Percentiles rank a stretch among this genome's conserved stretches.
These are phyloP conservation scores for Penicillium sp. DNA, from an alignment of 2,329 filamentous ascomycete genomes.

Conservation along the genomic window DNA sequence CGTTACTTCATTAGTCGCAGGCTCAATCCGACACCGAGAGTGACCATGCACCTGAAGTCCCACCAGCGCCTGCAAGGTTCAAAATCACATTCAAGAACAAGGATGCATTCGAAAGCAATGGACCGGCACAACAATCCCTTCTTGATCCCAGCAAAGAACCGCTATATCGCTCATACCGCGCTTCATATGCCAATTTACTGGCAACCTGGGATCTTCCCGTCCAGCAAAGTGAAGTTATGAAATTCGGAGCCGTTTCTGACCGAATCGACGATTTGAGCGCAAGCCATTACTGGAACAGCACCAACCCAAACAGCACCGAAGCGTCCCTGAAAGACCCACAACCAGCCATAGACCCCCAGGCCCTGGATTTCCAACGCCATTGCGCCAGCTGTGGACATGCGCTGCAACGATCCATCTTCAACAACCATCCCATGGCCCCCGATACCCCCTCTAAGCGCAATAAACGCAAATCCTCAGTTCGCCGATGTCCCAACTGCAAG, in stretches of 20 bases:
- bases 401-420: constrained; percentile 40
- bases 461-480: constrained; percentile 13
- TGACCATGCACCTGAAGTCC: constrained; percentile 30
- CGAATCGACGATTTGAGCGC: constrained; percentile 30
- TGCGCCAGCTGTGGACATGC: constrained; percentile 44
- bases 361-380: constrained; percentile 45
- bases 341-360: constrained; percentile 20
- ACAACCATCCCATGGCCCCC: constrained; percentile 17
- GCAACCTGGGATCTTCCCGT: constrained; percentile 60
- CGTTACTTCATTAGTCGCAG: constrained; percentile 30
- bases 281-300: constrained; percentile 27
- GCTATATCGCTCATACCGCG: constrained; percentile 56
- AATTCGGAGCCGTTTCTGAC: constrained; percentile 51
- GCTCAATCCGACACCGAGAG: constrained; percentile 42
- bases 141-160: constrained; percentile 51
- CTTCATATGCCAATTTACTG: constrained; percentile 59
- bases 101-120: constrained; percentile 57
- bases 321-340: constrained; percentile 25
- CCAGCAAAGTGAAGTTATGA: constrained; percentile 59
- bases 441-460: constrained; percentile 25
- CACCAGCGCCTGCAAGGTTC: constrained; percentile 38
- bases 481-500: constrained; percentile 40
- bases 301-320: constrained; percentile 27
- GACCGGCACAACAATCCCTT: constrained; percentile 48
- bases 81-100: constrained; percentile 59